These are phyloP conservation scores for Hygrophila difformis DNA, from an alignment of 257 asterid genomes.

Conservation along the genomic window DNA sequence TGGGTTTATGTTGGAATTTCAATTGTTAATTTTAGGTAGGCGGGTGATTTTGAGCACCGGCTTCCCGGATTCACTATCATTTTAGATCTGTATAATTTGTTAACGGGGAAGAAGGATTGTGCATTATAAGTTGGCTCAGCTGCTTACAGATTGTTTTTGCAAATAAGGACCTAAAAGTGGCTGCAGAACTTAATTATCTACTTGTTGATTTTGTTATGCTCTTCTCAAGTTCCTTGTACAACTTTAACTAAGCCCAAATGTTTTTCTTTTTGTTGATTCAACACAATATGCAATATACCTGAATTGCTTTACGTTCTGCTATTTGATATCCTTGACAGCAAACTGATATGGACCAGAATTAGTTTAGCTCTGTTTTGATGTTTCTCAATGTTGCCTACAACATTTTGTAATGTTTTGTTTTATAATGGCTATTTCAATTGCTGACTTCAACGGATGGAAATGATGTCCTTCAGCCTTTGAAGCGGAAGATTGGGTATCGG, in stretches of 20 bases:
- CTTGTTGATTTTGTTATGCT: no score
- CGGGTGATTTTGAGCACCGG: neutral
- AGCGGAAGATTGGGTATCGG: slow-evolving; percentile 51
- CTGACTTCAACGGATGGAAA: slow-evolving; percentile 19
- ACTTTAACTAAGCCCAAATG: neutral
- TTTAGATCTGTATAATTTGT: slow-evolving; percentile 12
- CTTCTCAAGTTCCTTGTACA: neutral
- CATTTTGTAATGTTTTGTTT: no score
- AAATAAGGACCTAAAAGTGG: slow-evolving; percentile 2
- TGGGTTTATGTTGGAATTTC: slow-evolving; percentile 13
- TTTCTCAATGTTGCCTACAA: no score
- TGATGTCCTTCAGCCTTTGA: slow-evolving; percentile 41
- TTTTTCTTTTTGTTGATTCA: no score
- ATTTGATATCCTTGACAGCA: slow-evolving; percentile 1
- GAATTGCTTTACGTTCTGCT: neutral
- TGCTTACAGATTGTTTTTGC: slow-evolving; percentile 2
- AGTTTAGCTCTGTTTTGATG: neutral
- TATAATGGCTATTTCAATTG: slow-evolving; percentile 5
- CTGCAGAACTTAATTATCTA: no score
- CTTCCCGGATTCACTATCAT: slow-evolving; percentile 2
- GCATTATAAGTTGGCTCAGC: slow-evolving; percentile 8
- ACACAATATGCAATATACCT: neutral
- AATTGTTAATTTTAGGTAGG: neutral
- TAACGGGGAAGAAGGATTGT: slow-evolving; percentile 1
- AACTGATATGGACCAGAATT: neutral